Evolutionary conservation across 73 alveolate species (phyloP).

Genomic region (Loxodes magnus): DNA sequence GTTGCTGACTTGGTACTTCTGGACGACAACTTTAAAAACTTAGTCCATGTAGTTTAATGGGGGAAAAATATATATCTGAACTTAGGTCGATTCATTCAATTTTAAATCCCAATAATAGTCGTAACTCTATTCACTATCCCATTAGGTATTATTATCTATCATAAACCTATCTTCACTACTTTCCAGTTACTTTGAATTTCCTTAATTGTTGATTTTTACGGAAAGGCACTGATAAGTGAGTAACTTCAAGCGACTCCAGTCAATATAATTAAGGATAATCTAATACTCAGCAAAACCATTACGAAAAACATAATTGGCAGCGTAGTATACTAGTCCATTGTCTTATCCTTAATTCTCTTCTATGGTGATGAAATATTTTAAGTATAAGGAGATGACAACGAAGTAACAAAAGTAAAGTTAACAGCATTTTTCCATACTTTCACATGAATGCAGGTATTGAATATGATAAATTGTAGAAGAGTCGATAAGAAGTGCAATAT

Average conservation of each 20-base stretch:
- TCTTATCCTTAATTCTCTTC: constrained; percentile 53
- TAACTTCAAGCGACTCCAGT: too few relatives aligned
- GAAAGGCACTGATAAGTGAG: too few relatives aligned
- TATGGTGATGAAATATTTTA: constrained; percentile 24
- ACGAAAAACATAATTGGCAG: constrained; percentile 67
- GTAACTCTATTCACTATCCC: too few relatives aligned
- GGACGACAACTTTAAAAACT: constrained; percentile 91
- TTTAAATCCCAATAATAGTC: too few relatives aligned
- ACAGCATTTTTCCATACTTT: constrained; percentile 58
- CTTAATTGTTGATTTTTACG: too few relatives aligned
- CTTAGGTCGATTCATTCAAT: constrained; percentile 86
- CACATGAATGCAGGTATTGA: constrained; percentile 49
- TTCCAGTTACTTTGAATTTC: too few relatives aligned
- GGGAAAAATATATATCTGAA: constrained; percentile 91
- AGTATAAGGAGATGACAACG: too few relatives aligned
- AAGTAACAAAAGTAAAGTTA: constrained; percentile 45
- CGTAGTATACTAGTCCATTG: constrained; percentile 53
- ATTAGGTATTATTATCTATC: too few relatives aligned
- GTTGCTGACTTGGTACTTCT: constrained; percentile 92
- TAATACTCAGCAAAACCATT: too few relatives aligned
- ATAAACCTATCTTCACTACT: too few relatives aligned
- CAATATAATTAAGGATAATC: too few relatives aligned
- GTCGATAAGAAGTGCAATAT: too few relatives aligned
- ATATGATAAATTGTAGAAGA: constrained; percentile 53
- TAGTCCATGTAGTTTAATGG: constrained; percentile 86